Evolutionary conservation across 768 basidiomycete genomes (phyloP).

Genomic region (Nidula microcarpa): DNA sequence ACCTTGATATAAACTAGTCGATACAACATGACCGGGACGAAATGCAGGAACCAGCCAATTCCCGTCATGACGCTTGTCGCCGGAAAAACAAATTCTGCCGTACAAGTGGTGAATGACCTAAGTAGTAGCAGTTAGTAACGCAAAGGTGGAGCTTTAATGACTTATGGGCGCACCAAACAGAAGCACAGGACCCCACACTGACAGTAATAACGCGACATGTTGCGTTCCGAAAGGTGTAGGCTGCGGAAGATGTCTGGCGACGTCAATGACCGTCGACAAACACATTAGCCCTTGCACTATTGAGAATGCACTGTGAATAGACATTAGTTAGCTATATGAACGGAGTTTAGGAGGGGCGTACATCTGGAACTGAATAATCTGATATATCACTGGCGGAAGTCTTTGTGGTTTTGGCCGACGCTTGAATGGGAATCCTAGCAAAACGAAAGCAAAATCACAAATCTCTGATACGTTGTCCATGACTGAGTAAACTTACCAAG

Average conservation of each 20-base stretch:
- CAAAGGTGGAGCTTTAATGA: neutral
- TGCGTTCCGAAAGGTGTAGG: slow-evolving; percentile 64
- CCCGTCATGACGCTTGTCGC: too few relatives aligned
- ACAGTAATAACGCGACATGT: slow-evolving; percentile 56
- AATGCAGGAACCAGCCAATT: too few relatives aligned
- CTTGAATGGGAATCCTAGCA: neutral
- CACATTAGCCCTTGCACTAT: slow-evolving; percentile 43
- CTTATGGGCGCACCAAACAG: slow-evolving; percentile 41
- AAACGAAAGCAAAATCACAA: neutral
- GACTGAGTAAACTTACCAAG: neutral
- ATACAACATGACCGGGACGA: too few relatives aligned
- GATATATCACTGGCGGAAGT: slow-evolving; percentile 43
- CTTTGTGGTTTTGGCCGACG: neutral
- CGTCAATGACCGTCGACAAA: slow-evolving; percentile 50
- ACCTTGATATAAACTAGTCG: too few relatives aligned
- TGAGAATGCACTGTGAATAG: slow-evolving; percentile 35
- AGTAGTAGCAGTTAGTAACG: neutral
- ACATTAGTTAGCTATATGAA: slow-evolving; percentile 2
- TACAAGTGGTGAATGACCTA: slow-evolving; percentile 34
- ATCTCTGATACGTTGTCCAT: neutral
- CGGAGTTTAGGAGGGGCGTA: slow-evolving; percentile 16
- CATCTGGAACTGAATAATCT: slow-evolving; percentile 56
- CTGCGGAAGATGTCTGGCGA: slow-evolving; percentile 25
- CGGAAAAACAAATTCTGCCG: slow-evolving; percentile 35
- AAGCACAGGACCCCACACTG: slow-evolving; percentile 56